These are phyloP conservation scores for Anisodus tanguticus DNA, from an alignment of 257 asterid genomes.

Conservation along the genomic window DNA sequence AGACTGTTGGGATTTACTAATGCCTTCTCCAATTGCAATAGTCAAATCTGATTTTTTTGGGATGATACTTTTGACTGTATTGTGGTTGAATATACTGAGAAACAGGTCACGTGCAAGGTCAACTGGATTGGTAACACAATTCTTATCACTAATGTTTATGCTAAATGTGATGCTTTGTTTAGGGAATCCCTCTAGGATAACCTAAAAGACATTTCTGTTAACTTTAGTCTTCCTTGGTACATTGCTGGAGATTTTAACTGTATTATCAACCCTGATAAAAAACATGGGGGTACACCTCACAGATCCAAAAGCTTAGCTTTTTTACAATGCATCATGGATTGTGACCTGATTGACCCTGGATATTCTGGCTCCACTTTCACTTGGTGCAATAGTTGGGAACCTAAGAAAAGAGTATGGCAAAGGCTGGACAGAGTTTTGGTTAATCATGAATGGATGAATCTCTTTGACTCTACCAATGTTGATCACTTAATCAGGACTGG, in stretches of 20 bases:
- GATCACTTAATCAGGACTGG: background rate
- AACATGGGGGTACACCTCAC: background rate
- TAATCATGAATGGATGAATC: background rate
- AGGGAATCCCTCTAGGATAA: background rate
- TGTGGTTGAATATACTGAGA: background rate
- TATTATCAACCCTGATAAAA: background rate
- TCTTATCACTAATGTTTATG: background rate
- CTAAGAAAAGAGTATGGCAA: background rate
- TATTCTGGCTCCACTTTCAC: background rate
- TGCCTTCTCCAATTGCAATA: background rate
- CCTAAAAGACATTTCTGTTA: background rate
- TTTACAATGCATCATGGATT: background rate
- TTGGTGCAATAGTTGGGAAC: background rate
- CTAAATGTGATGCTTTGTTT: background rate
- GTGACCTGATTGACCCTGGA: background rate
- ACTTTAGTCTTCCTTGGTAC: background rate
- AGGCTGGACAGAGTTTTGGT: background rate
- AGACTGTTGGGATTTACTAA: background rate
- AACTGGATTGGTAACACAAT: background rate
- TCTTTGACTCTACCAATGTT: background rate
- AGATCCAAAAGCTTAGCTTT: background rate
- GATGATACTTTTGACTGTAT: background rate
- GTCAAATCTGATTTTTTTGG: background rate
- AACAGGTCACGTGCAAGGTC: background rate
- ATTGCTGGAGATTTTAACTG: background rate